Percentiles rank a stretch among this genome's conserved stretches.
Conservation (phyloP, 163 green algal genomes). For the Scenedesmus sp. region DNA sequence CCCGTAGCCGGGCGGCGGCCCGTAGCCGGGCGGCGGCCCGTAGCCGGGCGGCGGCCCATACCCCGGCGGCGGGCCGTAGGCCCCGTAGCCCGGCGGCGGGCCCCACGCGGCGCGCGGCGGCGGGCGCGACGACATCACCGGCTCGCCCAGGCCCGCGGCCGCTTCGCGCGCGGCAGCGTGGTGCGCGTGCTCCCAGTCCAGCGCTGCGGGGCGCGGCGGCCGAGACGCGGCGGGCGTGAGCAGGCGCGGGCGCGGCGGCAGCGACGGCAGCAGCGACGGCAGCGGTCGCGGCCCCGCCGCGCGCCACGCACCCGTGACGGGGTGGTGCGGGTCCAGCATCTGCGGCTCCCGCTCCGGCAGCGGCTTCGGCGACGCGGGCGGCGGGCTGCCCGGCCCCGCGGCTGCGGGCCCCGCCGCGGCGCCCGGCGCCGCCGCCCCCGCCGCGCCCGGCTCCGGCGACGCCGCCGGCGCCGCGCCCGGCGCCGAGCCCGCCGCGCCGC, state of each 20-base stretch:
- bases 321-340: not conserved
- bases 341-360: not conserved
- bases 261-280: conserved; percentile 13
- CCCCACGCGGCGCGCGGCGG: not conserved
- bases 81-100: not conserved
- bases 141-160: not conserved
- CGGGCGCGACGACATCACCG: not conserved
- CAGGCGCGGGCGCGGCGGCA: conserved; percentile 9
- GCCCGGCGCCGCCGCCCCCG: conserved; percentile 12
- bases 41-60: not conserved
- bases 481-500: too few relatives aligned
- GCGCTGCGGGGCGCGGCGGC: not conserved
- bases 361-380: not conserved
- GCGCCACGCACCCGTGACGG: not conserved
- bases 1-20: conserved; percentile 4
- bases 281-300: conserved; percentile 1
- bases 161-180: conserved; percentile 3
- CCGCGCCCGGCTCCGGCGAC: not conserved
- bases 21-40: not conserved
- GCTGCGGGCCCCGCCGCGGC: conserved; percentile 36
- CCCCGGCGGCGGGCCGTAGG: conserved; percentile 3
- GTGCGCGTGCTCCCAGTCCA: conserved; percentile 34
- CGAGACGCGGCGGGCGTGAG: conserved; percentile 16
- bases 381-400: not conserved
- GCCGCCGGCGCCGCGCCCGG: conserved; percentile 13